phyloP scores from a whole-genome alignment of 1,284 basidiomycete species.

The Boletus subluridellus region DNA sequence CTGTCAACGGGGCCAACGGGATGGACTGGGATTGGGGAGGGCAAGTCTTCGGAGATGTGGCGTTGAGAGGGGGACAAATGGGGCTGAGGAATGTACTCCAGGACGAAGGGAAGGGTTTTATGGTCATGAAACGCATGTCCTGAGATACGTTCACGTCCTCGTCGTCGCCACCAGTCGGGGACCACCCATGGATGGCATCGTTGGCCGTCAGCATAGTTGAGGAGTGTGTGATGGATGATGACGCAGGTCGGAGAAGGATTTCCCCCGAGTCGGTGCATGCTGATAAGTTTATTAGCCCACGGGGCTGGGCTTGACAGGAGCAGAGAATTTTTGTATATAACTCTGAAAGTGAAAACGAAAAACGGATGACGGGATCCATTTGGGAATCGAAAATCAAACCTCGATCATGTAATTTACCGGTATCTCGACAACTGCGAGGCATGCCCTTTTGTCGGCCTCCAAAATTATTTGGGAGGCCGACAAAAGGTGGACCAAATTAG shows the following conservation, averaged over 20 bases:
- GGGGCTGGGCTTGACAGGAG: not conserved
- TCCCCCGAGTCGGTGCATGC: not conserved
- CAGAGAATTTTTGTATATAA: not conserved
- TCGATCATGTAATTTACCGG: slow-evolving; percentile 11
- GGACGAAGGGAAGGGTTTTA: slow-evolving; percentile 9
- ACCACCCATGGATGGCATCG: slow-evolving; percentile 26
- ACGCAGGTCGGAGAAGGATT: not conserved
- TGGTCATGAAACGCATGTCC: slow-evolving; percentile 11
- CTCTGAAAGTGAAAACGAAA: slow-evolving; percentile 6
- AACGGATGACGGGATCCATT: slow-evolving; percentile 3
- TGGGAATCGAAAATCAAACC: slow-evolving; percentile 16
- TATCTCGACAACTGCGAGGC: not conserved
- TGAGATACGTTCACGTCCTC: slow-evolving; percentile 28
- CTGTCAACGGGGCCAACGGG: not conserved
- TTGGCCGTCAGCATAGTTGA: slow-evolving; percentile 10
- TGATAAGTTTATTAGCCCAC: slow-evolving; percentile 10
- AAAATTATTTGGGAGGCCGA: not conserved
- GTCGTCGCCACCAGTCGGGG: slow-evolving; percentile 29
- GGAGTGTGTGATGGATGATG: not conserved
- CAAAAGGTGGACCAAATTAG: not conserved
- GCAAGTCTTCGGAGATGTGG: not conserved
- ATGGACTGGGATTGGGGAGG: not conserved
- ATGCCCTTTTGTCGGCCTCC: slow-evolving; percentile 1
- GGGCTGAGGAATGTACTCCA: slow-evolving; percentile 10
- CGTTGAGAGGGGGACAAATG: slow-evolving; percentile 18